Evolutionary conservation across 2,329 filamentous ascomycete species (phyloP).

Genomic region (Fusarium sp.): DNA sequence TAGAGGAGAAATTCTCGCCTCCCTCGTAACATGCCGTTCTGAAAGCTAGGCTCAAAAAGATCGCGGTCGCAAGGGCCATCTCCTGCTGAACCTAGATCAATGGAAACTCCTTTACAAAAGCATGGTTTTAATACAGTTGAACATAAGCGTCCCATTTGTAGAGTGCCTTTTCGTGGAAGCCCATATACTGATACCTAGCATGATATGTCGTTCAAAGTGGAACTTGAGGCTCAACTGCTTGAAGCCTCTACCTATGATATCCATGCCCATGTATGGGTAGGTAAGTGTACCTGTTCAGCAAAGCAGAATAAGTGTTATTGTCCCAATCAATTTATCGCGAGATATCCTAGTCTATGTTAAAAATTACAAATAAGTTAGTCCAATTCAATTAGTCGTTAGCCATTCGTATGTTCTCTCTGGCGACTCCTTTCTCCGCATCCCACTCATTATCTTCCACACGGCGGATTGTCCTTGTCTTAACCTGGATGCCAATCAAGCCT

Average conservation of each 20-base stretch:
- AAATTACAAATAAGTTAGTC: not conserved
- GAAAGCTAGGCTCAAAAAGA: not conserved
- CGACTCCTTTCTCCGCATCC: constrained; percentile 25
- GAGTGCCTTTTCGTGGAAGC: not conserved
- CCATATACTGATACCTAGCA: not conserved
- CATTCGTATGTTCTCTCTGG: constrained; percentile 2
- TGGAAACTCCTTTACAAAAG: not conserved
- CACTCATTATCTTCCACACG: constrained; percentile 19
- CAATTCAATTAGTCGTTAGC: constrained; percentile 22
- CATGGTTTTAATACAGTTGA: not conserved
- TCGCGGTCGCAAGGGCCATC: not conserved
- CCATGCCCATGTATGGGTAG: not conserved
- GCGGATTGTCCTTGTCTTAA: constrained; percentile 40
- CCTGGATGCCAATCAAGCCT: constrained; percentile 38
- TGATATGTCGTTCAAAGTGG: not conserved
- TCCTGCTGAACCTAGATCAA: not conserved
- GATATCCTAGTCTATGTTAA: not conserved
- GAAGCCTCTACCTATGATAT: not conserved
- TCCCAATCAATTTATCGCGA: not conserved
- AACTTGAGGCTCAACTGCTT: not conserved
- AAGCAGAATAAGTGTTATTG: not conserved
- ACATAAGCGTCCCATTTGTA: not conserved
- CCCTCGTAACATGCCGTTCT: not conserved
- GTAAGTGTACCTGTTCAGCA: not conserved
- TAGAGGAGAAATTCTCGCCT: not conserved